Percentiles rank a stretch among this genome's conserved stretches.
These are phyloP conservation scores for Mangifera indica DNA, from an alignment of 345 rosid genomes.

Conservation along the genomic window DNA sequence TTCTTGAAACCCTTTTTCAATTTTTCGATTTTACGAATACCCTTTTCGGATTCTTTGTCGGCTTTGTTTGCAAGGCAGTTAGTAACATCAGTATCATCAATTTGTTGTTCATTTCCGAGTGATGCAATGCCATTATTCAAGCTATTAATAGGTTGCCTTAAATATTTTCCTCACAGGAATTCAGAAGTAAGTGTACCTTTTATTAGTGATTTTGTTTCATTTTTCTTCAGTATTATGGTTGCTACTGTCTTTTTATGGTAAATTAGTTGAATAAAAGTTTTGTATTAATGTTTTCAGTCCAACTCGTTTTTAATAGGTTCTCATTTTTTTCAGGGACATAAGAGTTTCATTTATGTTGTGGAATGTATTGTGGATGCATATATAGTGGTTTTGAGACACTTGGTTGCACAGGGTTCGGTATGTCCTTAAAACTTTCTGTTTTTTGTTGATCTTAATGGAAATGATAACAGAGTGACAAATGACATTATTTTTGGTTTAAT, in stretches of 20 bases:
- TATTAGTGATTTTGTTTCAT: constrained; percentile 4
- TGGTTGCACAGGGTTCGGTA: constrained; percentile 52
- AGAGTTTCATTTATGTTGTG: constrained; percentile 39
- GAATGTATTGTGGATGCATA: constrained; percentile 64
- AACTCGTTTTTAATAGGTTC: constrained; percentile 12
- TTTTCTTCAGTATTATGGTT: neutral
- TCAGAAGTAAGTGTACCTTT: constrained; percentile 46
- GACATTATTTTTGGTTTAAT: neutral
- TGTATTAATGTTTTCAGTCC: constrained; percentile 4
- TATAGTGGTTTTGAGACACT: constrained; percentile 55
- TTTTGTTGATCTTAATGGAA: neutral
- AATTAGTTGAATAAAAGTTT: neutral
- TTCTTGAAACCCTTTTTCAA: constrained; percentile 72
- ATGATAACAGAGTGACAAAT: neutral
- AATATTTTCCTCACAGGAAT: constrained; percentile 44
- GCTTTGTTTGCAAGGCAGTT: constrained; percentile 58
- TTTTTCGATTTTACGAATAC: constrained; percentile 51
- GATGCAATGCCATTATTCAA: constrained; percentile 65
- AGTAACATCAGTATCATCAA: constrained; percentile 63
- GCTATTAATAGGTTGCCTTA: constrained; percentile 56
- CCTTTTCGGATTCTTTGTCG: constrained; percentile 40
- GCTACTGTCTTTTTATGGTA: neutral
- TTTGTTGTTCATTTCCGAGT: constrained; percentile 61
- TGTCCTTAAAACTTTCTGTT: constrained; percentile 25
- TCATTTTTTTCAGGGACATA: constrained; percentile 51